Base-by-base conservation (phyloP, 805 yeast genomes). In the Wickerhamiella musiphila region DNA sequence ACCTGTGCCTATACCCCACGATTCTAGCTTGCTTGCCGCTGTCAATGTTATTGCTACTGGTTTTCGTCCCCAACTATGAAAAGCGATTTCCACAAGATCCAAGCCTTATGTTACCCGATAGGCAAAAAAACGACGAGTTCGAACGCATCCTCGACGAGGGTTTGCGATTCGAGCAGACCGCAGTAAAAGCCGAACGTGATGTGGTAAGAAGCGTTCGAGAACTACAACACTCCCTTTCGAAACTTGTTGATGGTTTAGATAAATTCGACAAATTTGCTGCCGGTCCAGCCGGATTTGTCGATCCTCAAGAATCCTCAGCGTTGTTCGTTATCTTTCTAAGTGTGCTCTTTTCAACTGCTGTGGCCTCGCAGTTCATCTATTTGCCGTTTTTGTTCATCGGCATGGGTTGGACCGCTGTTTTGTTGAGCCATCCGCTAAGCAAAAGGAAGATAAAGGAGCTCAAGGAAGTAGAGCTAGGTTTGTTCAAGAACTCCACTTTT, bases 1-100 rank as follows among this genome's bases (percentile, higher is more conserved):
- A 70, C 37, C 56, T 73, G 1, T 77, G 90, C 44, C 51, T 74
- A 22, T 66, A 77, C 56, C 94, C 94, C 0, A 71, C 71, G 47
- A 52, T 77, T 31, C 56, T 79, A 9, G 51, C 77, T 23, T 61
- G 71, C 1, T 59, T 73, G 20, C 94, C 94, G 0, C 43, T 75
- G 23, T 37, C 75, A 2, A 61, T 58, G 30, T 29, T 78, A 3
- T 43, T 76, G 19, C 58, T 64, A 34, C 73, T 70, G 1, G 56
- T 75, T 3, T 62, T 83, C 57, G 56, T 76, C 1, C 86, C 92
- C 0, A 79, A 75, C 4, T 83, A 73, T 45, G 56, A 54, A 2
- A 38, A 38, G 4, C 41, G 40, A 17, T 48, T 37, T 35, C 48
- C 52, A 10, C 25, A 35, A 3, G 27, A 39, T 33, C 12, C 48